phyloP scores from a whole-genome alignment of 2,329 filamentous ascomycete genomes.

The Fusarium compactum region DNA sequence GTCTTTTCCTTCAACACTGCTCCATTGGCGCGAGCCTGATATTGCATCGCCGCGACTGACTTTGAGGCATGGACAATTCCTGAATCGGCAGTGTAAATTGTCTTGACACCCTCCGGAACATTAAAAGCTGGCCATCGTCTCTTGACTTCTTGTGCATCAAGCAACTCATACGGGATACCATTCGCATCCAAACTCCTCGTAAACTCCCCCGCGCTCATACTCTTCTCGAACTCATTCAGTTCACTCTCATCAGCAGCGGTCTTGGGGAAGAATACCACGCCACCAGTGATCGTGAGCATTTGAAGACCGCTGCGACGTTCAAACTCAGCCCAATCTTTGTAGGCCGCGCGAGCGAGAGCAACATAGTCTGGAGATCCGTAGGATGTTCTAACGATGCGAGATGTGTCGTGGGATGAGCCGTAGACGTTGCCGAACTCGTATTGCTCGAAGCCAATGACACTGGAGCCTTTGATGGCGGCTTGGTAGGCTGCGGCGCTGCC shows the following conservation, averaged over 20 bases:
- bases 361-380: constrained; percentile 44
- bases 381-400: constrained; percentile 41
- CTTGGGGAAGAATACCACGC: constrained; percentile 41
- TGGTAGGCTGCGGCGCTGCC: constrained; percentile 22
- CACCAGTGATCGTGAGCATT: constrained; percentile 41
- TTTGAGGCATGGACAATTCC: constrained; percentile 39
- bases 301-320: constrained; percentile 34
- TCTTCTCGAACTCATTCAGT: constrained; percentile 19
- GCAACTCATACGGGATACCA: constrained; percentile 36
- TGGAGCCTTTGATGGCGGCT: constrained; percentile 36
- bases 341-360: constrained; percentile 38
- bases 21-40: constrained; percentile 17
- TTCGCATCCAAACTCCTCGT: constrained; percentile 28
- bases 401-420: constrained; percentile 45
- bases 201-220: constrained; percentile 11
- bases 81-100: constrained; percentile 43
- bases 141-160: constrained; percentile 25
- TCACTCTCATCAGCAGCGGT: background rate
- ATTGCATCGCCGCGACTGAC: constrained; percentile 33
- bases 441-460: constrained; percentile 43
- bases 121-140: constrained; percentile 41
- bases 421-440: constrained; percentile 44
- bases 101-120: constrained; percentile 21
- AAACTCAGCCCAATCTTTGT: constrained; percentile 42
- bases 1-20: constrained; percentile 32